Evolutionary conservation across 2,329 filamentous ascomycete species (phyloP).

Genomic region (Trichoderma asperellum): DNA sequence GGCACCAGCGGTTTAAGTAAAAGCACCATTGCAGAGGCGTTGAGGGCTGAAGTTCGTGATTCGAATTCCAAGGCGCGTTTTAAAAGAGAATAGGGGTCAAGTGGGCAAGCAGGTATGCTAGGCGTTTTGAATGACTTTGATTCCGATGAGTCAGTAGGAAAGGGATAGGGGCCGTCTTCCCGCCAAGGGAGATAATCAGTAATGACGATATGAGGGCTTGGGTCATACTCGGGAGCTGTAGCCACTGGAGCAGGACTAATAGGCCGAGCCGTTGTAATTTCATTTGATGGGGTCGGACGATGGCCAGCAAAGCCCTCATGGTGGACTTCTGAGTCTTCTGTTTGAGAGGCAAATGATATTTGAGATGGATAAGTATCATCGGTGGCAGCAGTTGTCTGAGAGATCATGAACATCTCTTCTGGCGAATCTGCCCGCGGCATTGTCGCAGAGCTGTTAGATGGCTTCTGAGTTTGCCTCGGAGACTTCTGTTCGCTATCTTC

Average conservation of each 20-base stretch:
- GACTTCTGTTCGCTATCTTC: conserved; percentile 47
- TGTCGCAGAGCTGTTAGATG: conserved; percentile 8
- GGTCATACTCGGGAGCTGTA: conserved; percentile 43
- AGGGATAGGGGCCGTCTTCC: conserved; percentile 59
- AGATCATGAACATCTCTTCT: conserved; percentile 50
- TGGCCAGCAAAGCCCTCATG: conserved; percentile 24
- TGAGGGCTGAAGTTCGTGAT: conserved; percentile 58
- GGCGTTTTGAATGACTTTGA: conserved; percentile 25
- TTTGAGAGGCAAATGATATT: conserved; percentile 38
- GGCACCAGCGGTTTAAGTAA: conserved; percentile 62
- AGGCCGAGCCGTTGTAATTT: conserved; percentile 31
- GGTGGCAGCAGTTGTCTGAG: conserved; percentile 50
- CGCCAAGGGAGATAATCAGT: conserved; percentile 64
- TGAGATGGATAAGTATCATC: conserved; percentile 43
- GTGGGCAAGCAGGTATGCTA: conserved; percentile 42
- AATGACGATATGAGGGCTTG: conserved; percentile 53
- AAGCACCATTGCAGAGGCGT: conserved; percentile 64
- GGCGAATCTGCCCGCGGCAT: conserved; percentile 38
- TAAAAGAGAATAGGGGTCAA: conserved; percentile 61
- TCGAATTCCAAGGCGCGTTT: conserved; percentile 61
- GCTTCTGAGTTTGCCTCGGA: conserved; percentile 16
- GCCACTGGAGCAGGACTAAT: conserved; percentile 37
- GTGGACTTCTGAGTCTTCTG: conserved; percentile 36
- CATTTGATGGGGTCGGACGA: conserved; percentile 29
- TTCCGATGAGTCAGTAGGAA: conserved; percentile 42